Evolutionary conservation across 805 yeast genomes (phyloP).

Genomic region (Saccharomycopsis capsularis): DNA sequence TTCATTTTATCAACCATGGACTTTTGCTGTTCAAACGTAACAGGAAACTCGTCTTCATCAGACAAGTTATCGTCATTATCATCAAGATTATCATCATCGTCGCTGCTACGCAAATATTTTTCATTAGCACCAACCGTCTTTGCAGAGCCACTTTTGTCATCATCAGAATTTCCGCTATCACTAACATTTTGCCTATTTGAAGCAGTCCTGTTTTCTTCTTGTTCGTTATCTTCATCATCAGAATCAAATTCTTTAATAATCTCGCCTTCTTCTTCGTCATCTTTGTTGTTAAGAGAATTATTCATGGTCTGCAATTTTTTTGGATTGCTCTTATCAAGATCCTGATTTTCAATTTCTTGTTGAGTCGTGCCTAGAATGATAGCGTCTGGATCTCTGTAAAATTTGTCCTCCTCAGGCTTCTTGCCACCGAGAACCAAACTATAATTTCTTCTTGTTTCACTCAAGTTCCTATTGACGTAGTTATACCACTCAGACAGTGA

Average conservation of each 20-base stretch:
- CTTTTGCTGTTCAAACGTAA: too few relatives aligned
- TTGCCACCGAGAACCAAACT: constrained; percentile 17
- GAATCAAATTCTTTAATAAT: too few relatives aligned
- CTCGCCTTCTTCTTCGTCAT: background rate
- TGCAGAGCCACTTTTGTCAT: background rate
- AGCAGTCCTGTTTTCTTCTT: background rate
- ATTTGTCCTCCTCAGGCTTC: constrained; percentile 8
- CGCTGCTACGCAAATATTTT: constrained; percentile 7
- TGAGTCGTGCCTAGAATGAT: constrained; percentile 16
- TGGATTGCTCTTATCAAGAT: constrained; percentile 15
- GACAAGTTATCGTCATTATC: constrained; percentile 19
- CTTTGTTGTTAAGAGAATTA: background rate
- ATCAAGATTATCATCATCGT: constrained; percentile 13
- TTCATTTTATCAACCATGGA: too few relatives aligned
- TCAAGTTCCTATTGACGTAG: constrained; percentile 11
- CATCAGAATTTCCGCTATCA: background rate
- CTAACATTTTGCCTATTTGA: background rate
- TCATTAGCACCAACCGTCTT: background rate
- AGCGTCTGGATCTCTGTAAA: constrained; percentile 14
- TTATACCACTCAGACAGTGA: constrained; percentile 14
- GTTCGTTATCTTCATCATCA: background rate
- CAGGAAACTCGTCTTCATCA: too few relatives aligned
- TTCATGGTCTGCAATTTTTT: constrained; percentile 9
- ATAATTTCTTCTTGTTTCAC: constrained; percentile 14
- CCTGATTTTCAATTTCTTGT: constrained; percentile 18